Base-by-base conservation (phyloP, 495 filamentous ascomycete genomes). In the Annulohypoxylon nitens region DNA sequence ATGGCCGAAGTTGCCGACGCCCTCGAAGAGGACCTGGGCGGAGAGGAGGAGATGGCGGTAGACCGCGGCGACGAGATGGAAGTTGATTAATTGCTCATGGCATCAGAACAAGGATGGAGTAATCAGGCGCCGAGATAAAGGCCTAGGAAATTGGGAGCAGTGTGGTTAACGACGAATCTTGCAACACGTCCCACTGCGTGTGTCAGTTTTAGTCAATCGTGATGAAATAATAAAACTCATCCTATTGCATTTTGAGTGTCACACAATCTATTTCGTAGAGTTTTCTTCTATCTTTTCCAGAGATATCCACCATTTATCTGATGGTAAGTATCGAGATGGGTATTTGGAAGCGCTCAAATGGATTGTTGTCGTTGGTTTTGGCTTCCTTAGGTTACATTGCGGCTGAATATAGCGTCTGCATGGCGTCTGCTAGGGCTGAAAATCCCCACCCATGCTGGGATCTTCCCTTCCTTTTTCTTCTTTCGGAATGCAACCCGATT, bases 301-400 rank as follows among this genome's bases (percentile, higher is more conserved):
- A 48, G 3, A 4, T 48, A 30, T 16, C 18, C 6, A 48, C 20
- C 3, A 16, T 20, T 20, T 14, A n/a, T 14, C 2, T 30, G 20
- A 3, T 20, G 6, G 16, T 30, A 30, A 23, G 48, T n/a, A 9
- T n/a, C 8, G 48, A 8, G 16, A 23, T 14, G 8, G 20, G 12
- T 23, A 23, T 10, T 1, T 53, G 20, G 16, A 53, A 20, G 48
- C 2, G 39, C 23, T 57, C 18, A 36, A 37, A 30, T 60, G 57
- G 61, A 14, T 10, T 26, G 0, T 30, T 58, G 71, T 69, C 48
- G 71, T 74, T 59, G 41, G 26, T 63, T 74, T 74, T 70, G 50
- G 41, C 41, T 74, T 67, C 14, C 9, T 3, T 3, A 26, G 30
- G 61, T 70, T 59, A 26, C 62, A 74, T 70, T 67, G 71, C 55